A percentile compares a stretch with the other conserved stretches of the same genome.
These are phyloP conservation scores for Lactifluus hygrophoroides DNA, from an alignment of 768 basidiomycete genomes.

Conservation along the genomic window DNA sequence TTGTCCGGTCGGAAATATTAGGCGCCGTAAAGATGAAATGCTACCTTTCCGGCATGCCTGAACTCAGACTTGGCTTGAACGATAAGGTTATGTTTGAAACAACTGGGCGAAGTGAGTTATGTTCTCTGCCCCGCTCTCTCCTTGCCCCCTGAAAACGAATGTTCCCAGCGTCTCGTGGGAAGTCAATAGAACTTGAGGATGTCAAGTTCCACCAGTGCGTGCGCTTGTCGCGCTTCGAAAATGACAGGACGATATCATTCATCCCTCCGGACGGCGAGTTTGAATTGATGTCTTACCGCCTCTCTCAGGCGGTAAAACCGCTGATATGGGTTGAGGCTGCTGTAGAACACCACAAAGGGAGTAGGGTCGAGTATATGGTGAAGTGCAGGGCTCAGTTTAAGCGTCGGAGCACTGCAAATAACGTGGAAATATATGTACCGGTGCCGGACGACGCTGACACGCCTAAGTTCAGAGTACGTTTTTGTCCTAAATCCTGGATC, in stretches of 20 bases:
- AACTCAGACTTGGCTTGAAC: conserved; percentile 88
- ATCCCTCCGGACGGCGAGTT: conserved; percentile 99
- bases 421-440: conserved; percentile 98
- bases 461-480: conserved; percentile 86
- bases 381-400: conserved; percentile 98
- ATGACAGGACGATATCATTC: conserved; percentile 97
- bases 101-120: conserved; percentile 79
- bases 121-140: conserved; percentile 25
- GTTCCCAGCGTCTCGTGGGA: conserved; percentile 68
- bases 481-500: background rate
- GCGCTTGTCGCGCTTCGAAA: conserved; percentile 92
- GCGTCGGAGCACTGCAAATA: conserved; percentile 91
- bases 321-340: conserved; percentile 96
- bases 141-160: background rate
- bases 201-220: conserved; percentile 99
- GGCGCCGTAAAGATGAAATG: conserved; percentile 99
- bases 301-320: conserved; percentile 93
- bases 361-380: conserved; percentile 90
- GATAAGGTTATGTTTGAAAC: conserved; percentile 99
- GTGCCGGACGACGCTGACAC: conserved; percentile 98
- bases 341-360: conserved; percentile 92
- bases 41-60: conserved; percentile 99
- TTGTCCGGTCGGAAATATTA: conserved; percentile 93
- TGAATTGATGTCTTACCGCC: conserved; percentile 96
- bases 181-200: conserved; percentile 99